Base-by-base conservation (phyloP, 805 yeast genomes). In the Jamesozyma piceae region DNA sequence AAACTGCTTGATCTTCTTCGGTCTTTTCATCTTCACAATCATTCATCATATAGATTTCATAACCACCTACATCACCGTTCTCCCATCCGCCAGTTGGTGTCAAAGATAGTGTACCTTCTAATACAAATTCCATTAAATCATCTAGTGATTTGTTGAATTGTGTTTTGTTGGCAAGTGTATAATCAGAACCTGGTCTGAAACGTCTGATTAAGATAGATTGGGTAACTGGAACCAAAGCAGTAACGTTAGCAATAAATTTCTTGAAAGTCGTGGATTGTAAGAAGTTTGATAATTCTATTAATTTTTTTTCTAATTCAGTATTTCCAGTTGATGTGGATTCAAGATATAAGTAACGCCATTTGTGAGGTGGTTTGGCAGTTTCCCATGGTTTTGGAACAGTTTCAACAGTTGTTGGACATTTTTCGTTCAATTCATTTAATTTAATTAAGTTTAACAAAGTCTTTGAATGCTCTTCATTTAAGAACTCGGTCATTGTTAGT, bases 131-230 rank as follows among this genome's bases (percentile, higher is more conserved):
- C 27, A 52, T 48, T 14, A 54, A 43, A 14, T 52, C 49, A n/a
- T 50, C 59, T 51, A 49, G 51, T 14, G 76, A 64, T 2, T 71
- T 67, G 36, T 67, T 66, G 31, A 68, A 68, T 22, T 63, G 64
- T 11, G 69, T 64, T 21, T 53, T 55, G 1, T 97, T 85, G 0
- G 98, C 98, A 36, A 92, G 66, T 3, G 90, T 89, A 63, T 85
- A 92, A 61, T 92, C 99, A 24, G 77, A 80, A 3, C 97, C 98
- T 1, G 96, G 98, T 53, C 98, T 76, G 66, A 92, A 92, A 49
- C 97, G 71, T 55, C 99, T 74, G 6, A 85, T 74, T 21, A 89
- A 58, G 1, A 83, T 66, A 50, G 82, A 85, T 49, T 82, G 84
- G 38, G 80, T 73, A 3, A 77, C 65, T 8, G 82, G 77, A 2